Conservation (phyloP, 306 rosid species). For the Gillenia trifoliata region DNA sequence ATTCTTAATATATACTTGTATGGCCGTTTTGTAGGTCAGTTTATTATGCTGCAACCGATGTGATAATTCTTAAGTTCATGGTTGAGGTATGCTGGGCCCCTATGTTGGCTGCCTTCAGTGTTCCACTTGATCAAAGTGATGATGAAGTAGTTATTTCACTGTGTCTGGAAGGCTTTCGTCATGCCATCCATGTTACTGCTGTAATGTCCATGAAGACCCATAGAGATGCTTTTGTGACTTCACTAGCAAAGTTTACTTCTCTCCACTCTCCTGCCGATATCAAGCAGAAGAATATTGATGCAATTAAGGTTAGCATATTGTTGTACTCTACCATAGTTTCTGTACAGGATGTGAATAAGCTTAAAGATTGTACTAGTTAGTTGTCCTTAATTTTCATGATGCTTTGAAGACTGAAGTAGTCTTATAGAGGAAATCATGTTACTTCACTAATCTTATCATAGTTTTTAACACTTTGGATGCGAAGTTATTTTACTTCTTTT, state of each 20-base stretch:
- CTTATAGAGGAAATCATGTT: background rate
- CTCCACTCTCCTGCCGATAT: slow-evolving; percentile 96
- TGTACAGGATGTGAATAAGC: background rate
- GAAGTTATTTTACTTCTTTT: background rate
- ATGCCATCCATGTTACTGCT: slow-evolving; percentile 91
- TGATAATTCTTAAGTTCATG: slow-evolving; percentile 91
- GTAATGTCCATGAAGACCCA: slow-evolving; percentile 98
- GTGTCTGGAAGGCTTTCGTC: slow-evolving; percentile 93
- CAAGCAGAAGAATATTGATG: slow-evolving; percentile 88
- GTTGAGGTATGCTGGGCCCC: slow-evolving; percentile 99
- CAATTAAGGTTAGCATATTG: slow-evolving; percentile 78
- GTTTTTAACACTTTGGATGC: background rate
- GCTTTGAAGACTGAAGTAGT: background rate
- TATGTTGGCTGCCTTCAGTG: slow-evolving; percentile 98
- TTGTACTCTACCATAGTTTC: slow-evolving; percentile 17
- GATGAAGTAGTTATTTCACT: slow-evolving; percentile 81
- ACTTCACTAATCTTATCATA: background rate
- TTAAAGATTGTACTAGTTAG: background rate
- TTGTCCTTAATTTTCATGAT: background rate
- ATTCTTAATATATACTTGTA: slow-evolving; percentile 19
- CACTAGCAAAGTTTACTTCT: slow-evolving; percentile 93
- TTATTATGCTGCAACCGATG: slow-evolving; percentile 95
- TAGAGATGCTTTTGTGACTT: slow-evolving; percentile 97
- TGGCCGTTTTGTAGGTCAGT: slow-evolving; percentile 69
- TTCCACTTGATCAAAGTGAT: slow-evolving; percentile 96